Conservation (phyloP, 352 stramenopile species). For the Thraustochytrium striatum region DNA sequence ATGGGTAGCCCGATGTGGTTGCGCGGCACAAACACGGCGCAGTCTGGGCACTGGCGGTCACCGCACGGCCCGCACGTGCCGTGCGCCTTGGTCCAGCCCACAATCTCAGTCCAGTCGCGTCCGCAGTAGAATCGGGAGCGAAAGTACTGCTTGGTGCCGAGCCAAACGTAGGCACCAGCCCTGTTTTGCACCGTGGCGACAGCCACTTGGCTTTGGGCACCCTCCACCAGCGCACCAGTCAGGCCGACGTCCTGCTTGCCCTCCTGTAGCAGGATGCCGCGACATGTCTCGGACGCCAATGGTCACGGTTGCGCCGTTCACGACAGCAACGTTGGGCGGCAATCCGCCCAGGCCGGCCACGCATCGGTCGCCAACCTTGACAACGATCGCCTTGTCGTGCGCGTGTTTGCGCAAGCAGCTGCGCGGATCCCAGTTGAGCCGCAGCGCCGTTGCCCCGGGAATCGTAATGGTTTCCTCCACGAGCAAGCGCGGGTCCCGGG, state of each 20-base stretch:
- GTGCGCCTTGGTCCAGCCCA: slow-evolving; percentile 10
- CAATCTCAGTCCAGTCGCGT: neutral
- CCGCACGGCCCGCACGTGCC: slow-evolving; percentile 29
- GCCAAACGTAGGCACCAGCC: slow-evolving; percentile 21
- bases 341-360: slow-evolving; percentile 1
- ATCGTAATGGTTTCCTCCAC: too few relatives aligned
- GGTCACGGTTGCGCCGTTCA: neutral
- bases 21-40: neutral
- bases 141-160: slow-evolving; percentile 9
- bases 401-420: neutral
- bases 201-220: neutral
- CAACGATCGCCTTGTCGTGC: neutral
- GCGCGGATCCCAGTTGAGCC: slow-evolving; percentile 11
- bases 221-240: neutral
- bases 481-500: too few relatives aligned
- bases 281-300: neutral
- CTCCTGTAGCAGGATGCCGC: too few relatives aligned
- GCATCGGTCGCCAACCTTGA: slow-evolving; percentile 5
- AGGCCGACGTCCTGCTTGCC: too few relatives aligned
- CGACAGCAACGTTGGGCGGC: slow-evolving; percentile 20
- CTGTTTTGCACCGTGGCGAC: slow-evolving; percentile 9
- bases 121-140: slow-evolving; percentile 36
- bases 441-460: slow-evolving; percentile 31
- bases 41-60: slow-evolving; percentile 25
- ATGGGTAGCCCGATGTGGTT: neutral